Conservation (phyloP, 208 protist species). For the Strigomonas culicis region DNA sequence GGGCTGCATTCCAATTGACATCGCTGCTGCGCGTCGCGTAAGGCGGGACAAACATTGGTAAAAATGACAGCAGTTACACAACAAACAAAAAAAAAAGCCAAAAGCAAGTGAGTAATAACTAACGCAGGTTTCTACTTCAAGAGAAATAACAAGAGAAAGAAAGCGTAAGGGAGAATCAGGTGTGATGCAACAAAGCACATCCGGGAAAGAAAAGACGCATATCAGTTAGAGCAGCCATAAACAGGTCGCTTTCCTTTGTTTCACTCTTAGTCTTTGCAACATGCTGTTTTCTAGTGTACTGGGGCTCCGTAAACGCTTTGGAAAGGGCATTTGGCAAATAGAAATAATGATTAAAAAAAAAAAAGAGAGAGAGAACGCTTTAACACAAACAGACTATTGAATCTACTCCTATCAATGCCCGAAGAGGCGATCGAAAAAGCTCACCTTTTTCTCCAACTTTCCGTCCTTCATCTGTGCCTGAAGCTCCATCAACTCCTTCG, state of each 20-base stretch:
- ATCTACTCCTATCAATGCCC: background rate
- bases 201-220: slow-evolving; percentile 15
- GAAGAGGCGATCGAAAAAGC: slow-evolving; percentile 38
- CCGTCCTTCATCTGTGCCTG: slow-evolving; percentile 42
- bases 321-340: background rate
- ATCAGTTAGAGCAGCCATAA: too few relatives aligned
- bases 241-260: too few relatives aligned
- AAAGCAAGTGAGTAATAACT: background rate
- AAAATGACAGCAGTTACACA: background rate
- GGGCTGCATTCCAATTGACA: slow-evolving; percentile 39
- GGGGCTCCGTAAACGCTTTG: too few relatives aligned
- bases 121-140: background rate
- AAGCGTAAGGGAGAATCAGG: too few relatives aligned
- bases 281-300: too few relatives aligned
- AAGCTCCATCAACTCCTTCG: slow-evolving; percentile 59
- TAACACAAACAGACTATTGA: background rate
- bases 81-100: background rate
- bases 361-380: slow-evolving; percentile 12
- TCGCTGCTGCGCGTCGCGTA: slow-evolving; percentile 8
- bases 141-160: background rate
- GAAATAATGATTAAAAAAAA: slow-evolving; percentile 1
- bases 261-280: too few relatives aligned
- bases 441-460: slow-evolving; percentile 29
- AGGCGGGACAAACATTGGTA: slow-evolving; percentile 6
- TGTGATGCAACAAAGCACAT: slow-evolving; percentile 14